Base-by-base conservation (phyloP, 176 grass and related monocot species). In the Musa troglodytarum region DNA sequence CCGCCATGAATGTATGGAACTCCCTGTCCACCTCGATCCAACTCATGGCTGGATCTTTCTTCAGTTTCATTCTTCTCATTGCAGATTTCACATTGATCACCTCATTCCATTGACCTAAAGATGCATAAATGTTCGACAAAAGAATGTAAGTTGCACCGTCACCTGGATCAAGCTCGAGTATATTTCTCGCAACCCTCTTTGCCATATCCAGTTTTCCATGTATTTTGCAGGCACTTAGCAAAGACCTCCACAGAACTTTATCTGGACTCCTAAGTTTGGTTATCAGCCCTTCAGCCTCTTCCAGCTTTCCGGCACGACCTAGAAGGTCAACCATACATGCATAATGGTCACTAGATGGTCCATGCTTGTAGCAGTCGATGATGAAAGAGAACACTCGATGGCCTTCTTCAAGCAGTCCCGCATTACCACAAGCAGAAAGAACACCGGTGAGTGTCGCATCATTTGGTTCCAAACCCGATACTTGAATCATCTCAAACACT, bases 71-170 rank as follows among this genome's bases (percentile, higher is more conserved):
- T 63, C 19, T 50, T 20, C 78, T 80, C 56, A 73, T 80, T 52
- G 9, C 50, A 53, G 54, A 73, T 73, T 80, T 80, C 69, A 80
- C 54, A 43, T 16, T 28, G 25, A 73, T 63, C 26, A 80, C 57
- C 23, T 80, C 68, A 13, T 73, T 52, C 78, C 78, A 80, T 9
- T 80, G 69, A 26, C 78, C 78, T 61, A 64, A 80, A 64, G 69
- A 65, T 65, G 78, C 78, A 54, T 73, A 80, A 34, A 73, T 80
- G 22, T 80, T 80, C 53, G 78, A 73, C 24, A 80, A 64, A 15
- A 80, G 78, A 73, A 80, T 80, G 50, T 80, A 65, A 64, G 78
- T 80, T 73, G 57, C 78, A 65, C 34, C 15, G 20, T 80, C 78
- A 11, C 9, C 21, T 29, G 78, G 69, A 54, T 80, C 78, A 53